Evolutionary conservation across 495 filamentous ascomycete species (phyloP).

Genomic region (Cercophora samala): DNA sequence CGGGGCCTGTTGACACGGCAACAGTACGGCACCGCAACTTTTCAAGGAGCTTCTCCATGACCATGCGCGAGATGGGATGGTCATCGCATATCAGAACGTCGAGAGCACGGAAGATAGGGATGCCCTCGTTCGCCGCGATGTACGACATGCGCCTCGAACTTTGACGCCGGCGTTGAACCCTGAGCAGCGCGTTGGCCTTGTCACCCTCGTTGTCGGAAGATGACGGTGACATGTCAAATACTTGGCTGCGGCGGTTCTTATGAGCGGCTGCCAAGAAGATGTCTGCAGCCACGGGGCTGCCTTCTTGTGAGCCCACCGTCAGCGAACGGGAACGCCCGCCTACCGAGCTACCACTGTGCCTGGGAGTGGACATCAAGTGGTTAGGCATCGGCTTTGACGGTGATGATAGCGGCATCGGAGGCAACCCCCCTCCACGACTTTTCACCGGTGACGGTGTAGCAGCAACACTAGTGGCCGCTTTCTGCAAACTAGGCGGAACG

Average conservation of each 20-base stretch:
- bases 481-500: conserved; percentile 56
- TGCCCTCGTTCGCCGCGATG: conserved; percentile 63
- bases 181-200: conserved; percentile 83
- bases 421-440: conserved; percentile 54
- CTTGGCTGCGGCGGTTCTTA: conserved; percentile 86
- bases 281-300: conserved; percentile 65
- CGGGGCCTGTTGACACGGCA: conserved; percentile 78
- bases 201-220: conserved; percentile 97
- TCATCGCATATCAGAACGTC: conserved; percentile 97
- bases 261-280: conserved; percentile 62
- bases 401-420: conserved; percentile 44
- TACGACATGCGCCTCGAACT: conserved; percentile 90
- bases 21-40: conserved; percentile 96
- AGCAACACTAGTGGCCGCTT: conserved; percentile 56
- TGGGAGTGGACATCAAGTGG: conserved; percentile 42
- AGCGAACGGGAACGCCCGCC: conserved; percentile 71
- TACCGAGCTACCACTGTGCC: conserved; percentile 45
- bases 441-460: conserved; percentile 78
- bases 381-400: conserved; percentile 43
- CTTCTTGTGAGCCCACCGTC: conserved; percentile 92
- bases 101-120: conserved; percentile 78
- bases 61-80: conserved; percentile 92
- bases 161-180: conserved; percentile 86
- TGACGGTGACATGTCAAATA: conserved; percentile 94
- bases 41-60: conserved; percentile 95